A percentile compares a stretch with the other conserved stretches of the same genome.
phyloP scores from a whole-genome alignment of 768 basidiomycete genomes.

The Dacryopinax spathularia region DNA sequence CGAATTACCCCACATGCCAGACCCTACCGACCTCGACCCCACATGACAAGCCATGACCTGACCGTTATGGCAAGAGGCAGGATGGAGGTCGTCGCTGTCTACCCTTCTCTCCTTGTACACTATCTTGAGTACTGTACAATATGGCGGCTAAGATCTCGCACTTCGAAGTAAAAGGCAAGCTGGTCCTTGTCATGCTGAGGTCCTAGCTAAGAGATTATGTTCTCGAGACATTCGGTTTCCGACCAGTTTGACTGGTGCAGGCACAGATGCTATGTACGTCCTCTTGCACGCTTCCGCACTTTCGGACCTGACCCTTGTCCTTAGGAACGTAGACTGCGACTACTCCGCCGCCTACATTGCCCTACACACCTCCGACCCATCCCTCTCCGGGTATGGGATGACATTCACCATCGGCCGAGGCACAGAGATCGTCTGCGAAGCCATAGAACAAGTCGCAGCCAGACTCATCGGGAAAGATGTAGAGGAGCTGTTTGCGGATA shows the following conservation, averaged over 20 bases:
- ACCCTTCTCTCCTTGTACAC: neutral
- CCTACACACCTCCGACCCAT: conserved; percentile 45
- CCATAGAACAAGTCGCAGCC: conserved; percentile 64
- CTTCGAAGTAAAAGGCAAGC: conserved; percentile 24
- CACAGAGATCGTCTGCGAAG: conserved; percentile 83
- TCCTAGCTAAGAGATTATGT: conserved; percentile 2
- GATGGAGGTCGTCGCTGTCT: neutral
- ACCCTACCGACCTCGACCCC: no score
- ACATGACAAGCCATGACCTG: no score
- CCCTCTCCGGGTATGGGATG: conserved; percentile 81
- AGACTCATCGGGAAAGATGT: conserved; percentile 72
- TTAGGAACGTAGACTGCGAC: conserved; percentile 87
- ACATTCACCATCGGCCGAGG: conserved; percentile 91
- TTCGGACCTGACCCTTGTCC: neutral
- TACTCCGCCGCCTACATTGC: conserved; percentile 88
- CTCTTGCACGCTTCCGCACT: neutral
- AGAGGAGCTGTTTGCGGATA: conserved; percentile 69
- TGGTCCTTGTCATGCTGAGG: neutral
- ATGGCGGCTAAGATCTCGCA: conserved; percentile 17
- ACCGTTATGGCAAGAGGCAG: neutral
- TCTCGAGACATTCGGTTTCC: conserved; percentile 75
- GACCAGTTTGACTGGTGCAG: conserved; percentile 80
- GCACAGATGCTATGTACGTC: conserved; percentile 78
- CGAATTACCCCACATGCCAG: neutral
- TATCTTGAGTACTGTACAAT: neutral